Evolutionary conservation across 371 early-diverging fungal genomes (phyloP).

Genomic region (Apophysomyces ossiformis): DNA sequence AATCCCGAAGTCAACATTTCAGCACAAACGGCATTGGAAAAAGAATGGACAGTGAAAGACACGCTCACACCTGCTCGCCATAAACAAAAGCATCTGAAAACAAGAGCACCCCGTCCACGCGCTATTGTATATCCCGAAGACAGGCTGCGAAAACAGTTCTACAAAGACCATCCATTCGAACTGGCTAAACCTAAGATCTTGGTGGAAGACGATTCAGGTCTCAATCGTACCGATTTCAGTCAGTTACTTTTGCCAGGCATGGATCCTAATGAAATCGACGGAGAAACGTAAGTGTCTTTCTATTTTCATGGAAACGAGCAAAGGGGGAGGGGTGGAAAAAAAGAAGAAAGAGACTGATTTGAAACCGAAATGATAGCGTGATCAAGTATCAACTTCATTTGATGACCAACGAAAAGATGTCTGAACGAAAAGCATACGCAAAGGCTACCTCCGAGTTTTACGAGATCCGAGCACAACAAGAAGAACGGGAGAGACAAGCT

Average conservation of each 20-base stretch:
- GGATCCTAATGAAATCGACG: constrained; percentile 60
- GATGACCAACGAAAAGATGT: constrained; percentile 63
- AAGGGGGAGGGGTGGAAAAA: too few species aligned
- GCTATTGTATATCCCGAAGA: constrained; percentile 90
- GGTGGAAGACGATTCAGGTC: constrained; percentile 58
- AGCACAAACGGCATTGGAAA: constrained; percentile 41
- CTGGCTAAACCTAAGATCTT: constrained; percentile 68
- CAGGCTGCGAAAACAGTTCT: constrained; percentile 78
- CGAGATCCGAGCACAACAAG: constrained; percentile 72
- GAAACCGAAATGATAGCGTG: constrained; percentile 49
- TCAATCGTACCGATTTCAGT: constrained; percentile 52
- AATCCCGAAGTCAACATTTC: constrained; percentile 47
- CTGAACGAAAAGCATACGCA: constrained; percentile 77
- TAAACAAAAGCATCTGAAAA: constrained; percentile 61
- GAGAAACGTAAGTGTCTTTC: constrained; percentile 70
- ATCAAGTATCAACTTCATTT: constrained; percentile 80
- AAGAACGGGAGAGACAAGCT: constrained; percentile 68
- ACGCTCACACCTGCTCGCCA: constrained; percentile 31
- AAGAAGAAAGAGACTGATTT: not conserved
- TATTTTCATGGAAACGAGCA: not conserved
- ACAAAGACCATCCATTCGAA: constrained; percentile 90
- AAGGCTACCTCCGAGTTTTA: constrained; percentile 76
- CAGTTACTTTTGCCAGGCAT: constrained; percentile 52
- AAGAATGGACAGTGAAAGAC: constrained; percentile 28
- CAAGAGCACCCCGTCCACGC: constrained; percentile 60